Evolutionary conservation across 2,329 filamentous ascomycete species (phyloP), one percentile per base, ranked within the genome.

Genomic region (Fusarium staphyleae): DNA sequence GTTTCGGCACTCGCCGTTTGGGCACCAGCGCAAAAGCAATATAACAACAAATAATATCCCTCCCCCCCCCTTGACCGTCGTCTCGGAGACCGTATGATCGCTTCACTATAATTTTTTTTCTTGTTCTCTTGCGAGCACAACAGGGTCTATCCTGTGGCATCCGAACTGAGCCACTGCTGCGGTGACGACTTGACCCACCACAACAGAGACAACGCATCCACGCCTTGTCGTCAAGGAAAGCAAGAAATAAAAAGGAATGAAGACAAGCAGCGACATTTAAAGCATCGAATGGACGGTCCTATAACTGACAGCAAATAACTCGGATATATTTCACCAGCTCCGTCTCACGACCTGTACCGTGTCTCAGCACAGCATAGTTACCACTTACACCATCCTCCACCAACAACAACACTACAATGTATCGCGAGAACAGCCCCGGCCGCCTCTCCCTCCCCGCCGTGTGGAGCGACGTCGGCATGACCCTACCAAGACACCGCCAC

Each of bases 191-290:
- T n/a, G 58, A 49, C 59, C 63, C 65, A 67, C 65, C 55, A 53
- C 42, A 43, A 36, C 45, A 48, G 40, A 57, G 62, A 60, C 65
- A 67, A 66, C 65, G 53, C 62, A 67, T 66, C 54, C 36, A 52
- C 48, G 48, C 48, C 49, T 22, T 51, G 59, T 57, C 30, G 44
- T 32, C n/a, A 52, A 35, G 37, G 43, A 40, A 33, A 43, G 35
- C 43, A 35, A 39, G 44, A 32, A 29, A 35, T 29, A 30, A 46
- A 39, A 46, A 35, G 19, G 34, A 33, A 30, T 43, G 44, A 55
- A 36, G 33, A 45, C 29, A 43, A 11, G 26, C 36, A 42, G 26
- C 14, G 33, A 40, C 22, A 5, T 43, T 33, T n/a, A 18, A 40
- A 42, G 28, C 13, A 18, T 22, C 22, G n/a, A 46, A 29, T 37